A percentile compares a stretch with the other conserved stretches of the same genome.
These are phyloP conservation scores for Capniomyces stellatus DNA, from an alignment of 371 early-diverging fungal genomes.

Conservation along the genomic window DNA sequence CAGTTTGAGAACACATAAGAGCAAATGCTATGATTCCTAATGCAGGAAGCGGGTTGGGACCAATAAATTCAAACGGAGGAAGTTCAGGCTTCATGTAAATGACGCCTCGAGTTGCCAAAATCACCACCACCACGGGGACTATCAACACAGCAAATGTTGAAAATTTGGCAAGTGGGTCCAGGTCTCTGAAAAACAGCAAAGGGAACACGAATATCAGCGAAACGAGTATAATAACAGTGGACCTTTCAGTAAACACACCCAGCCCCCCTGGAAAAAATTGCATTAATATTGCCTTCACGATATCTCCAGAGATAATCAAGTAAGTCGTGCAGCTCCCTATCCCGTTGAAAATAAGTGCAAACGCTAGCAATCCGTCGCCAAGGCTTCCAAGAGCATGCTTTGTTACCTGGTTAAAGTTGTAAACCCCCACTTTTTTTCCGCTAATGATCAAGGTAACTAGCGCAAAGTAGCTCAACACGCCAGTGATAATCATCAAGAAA, in stretches of 20 bases:
- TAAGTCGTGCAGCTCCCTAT: constrained; percentile 68
- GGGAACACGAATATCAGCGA: constrained; percentile 38
- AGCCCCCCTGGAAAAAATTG: constrained; percentile 16
- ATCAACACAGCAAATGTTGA: constrained; percentile 48
- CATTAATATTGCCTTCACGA: constrained; percentile 26
- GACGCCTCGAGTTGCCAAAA: constrained; percentile 51
- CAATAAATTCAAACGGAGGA: constrained; percentile 29
- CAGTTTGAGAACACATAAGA: constrained; percentile 64
- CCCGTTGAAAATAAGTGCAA: constrained; percentile 53
- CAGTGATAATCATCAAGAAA: constrained; percentile 34
- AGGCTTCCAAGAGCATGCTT: constrained; percentile 45
- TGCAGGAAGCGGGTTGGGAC: constrained; percentile 44
- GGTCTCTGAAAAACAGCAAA: constrained; percentile 49
- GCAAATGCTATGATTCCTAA: constrained; percentile 74
- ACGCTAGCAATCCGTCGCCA: constrained; percentile 42
- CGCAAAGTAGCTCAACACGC: constrained; percentile 48
- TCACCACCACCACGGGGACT: constrained; percentile 44
- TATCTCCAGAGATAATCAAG: constrained; percentile 57
- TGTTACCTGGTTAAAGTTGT: constrained; percentile 44
- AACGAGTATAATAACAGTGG: constrained; percentile 34
- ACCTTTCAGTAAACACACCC: constrained; percentile 31
- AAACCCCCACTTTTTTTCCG: constrained; percentile 41
- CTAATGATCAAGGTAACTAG: constrained; percentile 43
- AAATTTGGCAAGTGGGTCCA: constrained; percentile 50
- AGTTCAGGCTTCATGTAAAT: constrained; percentile 25